Evolutionary conservation across 768 basidiomycete genomes (phyloP).

Genomic region (Dacryopinax primogenitus): DNA sequence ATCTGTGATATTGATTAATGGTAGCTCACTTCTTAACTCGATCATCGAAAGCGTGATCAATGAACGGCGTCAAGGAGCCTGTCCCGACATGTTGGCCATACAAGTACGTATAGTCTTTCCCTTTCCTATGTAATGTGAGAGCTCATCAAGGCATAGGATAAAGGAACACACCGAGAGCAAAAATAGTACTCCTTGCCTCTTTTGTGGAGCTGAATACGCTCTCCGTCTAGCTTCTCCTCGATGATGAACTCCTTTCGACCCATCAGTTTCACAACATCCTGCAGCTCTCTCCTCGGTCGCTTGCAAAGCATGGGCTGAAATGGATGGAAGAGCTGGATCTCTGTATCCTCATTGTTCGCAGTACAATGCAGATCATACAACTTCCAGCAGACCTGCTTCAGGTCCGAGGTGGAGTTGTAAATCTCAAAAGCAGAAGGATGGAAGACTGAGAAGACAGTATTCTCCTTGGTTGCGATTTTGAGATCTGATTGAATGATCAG

Average conservation of each 20-base stretch:
- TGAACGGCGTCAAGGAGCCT: conserved; percentile 81
- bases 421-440: conserved; percentile 90
- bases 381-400: conserved; percentile 86
- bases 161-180: conserved; percentile 57
- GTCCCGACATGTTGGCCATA: conserved; percentile 74
- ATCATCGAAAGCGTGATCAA: conserved; percentile 60
- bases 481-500: conserved; percentile 46
- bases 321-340: conserved; percentile 64
- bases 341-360: conserved; percentile 65
- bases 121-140: too few species aligned
- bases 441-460: conserved; percentile 77
- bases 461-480: conserved; percentile 85
- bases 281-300: conserved; percentile 65
- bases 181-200: conserved; percentile 84
- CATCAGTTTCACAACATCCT: conserved; percentile 78
- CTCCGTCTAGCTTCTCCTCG: conserved; percentile 96
- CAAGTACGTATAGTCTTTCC: conserved; percentile 79
- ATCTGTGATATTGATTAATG: conserved; percentile 8
- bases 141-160: too few species aligned
- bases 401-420: conserved; percentile 92
- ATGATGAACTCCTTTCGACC: conserved; percentile 66
- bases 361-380: conserved; percentile 57
- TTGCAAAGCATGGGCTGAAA: conserved; percentile 96
- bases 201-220: conserved; percentile 91
- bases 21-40: conserved; percentile 64